phyloP scores from a whole-genome alignment of 805 yeast genomes.

The Wickerhamomyces ciferrii region DNA sequence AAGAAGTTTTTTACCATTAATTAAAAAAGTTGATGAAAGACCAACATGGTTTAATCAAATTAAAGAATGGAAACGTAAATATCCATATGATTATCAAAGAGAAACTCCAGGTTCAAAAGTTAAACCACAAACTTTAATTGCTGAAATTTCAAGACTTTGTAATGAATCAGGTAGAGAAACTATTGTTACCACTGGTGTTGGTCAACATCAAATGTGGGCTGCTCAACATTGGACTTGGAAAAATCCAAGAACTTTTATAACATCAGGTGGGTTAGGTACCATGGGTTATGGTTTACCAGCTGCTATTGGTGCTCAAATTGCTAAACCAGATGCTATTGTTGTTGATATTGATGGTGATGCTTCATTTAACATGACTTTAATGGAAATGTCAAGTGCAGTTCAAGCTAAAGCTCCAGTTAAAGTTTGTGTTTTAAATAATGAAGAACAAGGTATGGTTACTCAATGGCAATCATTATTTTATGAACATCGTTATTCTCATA shows the following conservation, averaged over 20 bases:
- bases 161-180: conserved; percentile 62
- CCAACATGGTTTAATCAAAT: conserved; percentile 75
- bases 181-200: conserved; percentile 95
- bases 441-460: conserved; percentile 99
- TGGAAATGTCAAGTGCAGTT: conserved; percentile 89
- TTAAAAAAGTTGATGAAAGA: conserved; percentile 61
- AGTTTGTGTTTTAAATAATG: conserved; percentile 85
- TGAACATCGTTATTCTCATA: conserved; percentile 96
- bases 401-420: conserved; percentile 92
- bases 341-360: conserved; percentile 99
- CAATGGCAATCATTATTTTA: conserved; percentile 99
- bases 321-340: conserved; percentile 89
- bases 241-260: conserved; percentile 85
- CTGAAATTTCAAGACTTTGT: conserved; percentile 72
- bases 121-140: conserved; percentile 90
- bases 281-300: conserved; percentile 98
- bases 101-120: conserved; percentile 79
- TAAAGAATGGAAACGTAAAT: conserved; percentile 77
- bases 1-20: conserved; percentile 64
- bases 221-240: conserved; percentile 97
- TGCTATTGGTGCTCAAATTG: conserved; percentile 98
- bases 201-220: conserved; percentile 99
- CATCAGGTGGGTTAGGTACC: conserved; percentile 99
- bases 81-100: conserved; percentile 75
- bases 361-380: conserved; percentile 96